Evolutionary conservation across 148 eudicot genomes (phyloP), one percentile per base, ranked within the genome.

Genomic region (Cornus florida): DNA sequence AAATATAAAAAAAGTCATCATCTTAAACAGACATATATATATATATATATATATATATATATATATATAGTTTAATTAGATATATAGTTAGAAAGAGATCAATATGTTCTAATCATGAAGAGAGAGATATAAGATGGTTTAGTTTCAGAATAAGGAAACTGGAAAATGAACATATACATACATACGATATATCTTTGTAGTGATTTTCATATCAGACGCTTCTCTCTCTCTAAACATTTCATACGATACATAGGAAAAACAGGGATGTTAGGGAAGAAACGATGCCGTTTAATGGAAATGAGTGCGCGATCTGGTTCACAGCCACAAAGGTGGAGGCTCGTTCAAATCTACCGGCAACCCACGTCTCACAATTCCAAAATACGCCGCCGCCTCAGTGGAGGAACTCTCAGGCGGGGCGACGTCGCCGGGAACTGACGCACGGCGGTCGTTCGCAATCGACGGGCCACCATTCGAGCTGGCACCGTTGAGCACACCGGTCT

Each of bases 311-410:
- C 48, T 43, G 8, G 0, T 1, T 70, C 69, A 79, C 46, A 89
- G 72, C 89, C 88, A 86, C 78, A 86, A 31, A 2, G 91, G 91
- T 12, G 91, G 89, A 20, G 91, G 91, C 81, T 89, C 87, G 75
- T 89, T 89, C 86, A 85, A 74, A 65, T 89, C 91, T 1, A 89
- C 69, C 28, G 79, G 71, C 85, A 89, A 67, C 74, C 91, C 91
- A 66, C 89, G 87, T 50, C 79, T 71, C 68, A 80, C 78, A 14
- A 77, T 73, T 82, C 88, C 88, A 14, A 83, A 81, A 75, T 20
- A 76, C 62, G 28, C 68, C 53, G 72, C 86, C 79, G 75, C 28
- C 28, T 28, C 28, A 28, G 28, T 57, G 8, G 41, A 56, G 8
- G 77, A 66, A 10, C 48, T 59, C 12, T 59, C 90, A 69, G 53